Base-by-base conservation (phyloP, 352 stramenopile species). In the Phytopythium litorale region DNA sequence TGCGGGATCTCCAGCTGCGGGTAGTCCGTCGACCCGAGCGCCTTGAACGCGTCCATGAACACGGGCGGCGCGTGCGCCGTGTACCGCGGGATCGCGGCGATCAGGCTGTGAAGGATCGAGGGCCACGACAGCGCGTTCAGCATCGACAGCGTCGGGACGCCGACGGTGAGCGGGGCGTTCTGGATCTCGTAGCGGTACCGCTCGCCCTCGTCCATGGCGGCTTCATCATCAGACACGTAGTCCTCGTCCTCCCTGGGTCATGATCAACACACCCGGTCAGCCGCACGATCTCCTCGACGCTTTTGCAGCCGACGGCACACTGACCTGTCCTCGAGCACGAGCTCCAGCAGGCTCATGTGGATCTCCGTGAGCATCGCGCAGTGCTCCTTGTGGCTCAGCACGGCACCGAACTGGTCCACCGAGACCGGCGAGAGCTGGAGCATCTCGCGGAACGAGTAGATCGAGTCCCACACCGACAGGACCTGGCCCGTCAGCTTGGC, bases 61-160 rank as follows among this genome's bases (percentile, higher is more conserved):
- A 58, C 64, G 0, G 63, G 45, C 0, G 79, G 75, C 5, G 77
- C 60, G 35, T 84, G 70, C 13, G 73, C 64, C 40, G 71, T 81
- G 63, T 89, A 92, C 7, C 87, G 80, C 62, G 84, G 87, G 19
- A 96, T 83, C 15, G 87, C 72, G 32, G 71, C 61, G 40, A 88
- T 87, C 2, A 96, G 66, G 38, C 73, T 87, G 63, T 73, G 75
- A 28, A 96, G 52, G 49, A 96, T 75, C 0, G 80, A 78, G 8
- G 87, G 85, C 87, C 87, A 96, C 37, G 87, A 94, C 6, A 94
- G 69, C 37, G 79, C 67, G 43, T 87, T 93, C 25, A 96, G 84
- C 72, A 94, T 86, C n/a, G 80, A 84, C 12, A 71, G 75, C 19
- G 80, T 94, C 16, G 87, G 87, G 19, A 93, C 67, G 1, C 87